A percentile compares a stretch with the other conserved stretches of the same genome.
phyloP scores from a whole-genome alignment of 2,329 filamentous ascomycete genomes.

The Pseudohalonectria lignicola region DNA sequence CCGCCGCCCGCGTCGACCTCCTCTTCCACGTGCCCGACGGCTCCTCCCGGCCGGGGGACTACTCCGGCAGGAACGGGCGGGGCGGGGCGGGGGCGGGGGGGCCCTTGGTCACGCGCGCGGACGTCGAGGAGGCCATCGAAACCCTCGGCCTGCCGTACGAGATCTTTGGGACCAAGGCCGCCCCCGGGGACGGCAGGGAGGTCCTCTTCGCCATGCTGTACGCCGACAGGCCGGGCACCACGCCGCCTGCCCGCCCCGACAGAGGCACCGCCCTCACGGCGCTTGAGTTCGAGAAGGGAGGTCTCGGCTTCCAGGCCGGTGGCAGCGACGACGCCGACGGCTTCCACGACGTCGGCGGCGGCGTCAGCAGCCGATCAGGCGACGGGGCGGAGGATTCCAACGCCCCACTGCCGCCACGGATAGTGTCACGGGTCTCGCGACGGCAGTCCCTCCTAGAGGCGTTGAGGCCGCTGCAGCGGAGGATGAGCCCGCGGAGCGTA shows the following conservation, averaged over 20 bases:
- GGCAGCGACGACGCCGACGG: background rate
- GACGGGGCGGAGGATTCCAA: too few species aligned
- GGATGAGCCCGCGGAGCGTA: too few species aligned
- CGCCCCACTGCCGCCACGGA: too few species aligned
- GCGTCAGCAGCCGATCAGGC: too few species aligned
- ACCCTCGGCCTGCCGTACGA: constrained; percentile 1
- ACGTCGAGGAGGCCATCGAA: background rate
- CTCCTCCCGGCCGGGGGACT: constrained; percentile 11
- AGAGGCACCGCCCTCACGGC: too few species aligned
- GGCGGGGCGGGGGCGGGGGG: constrained; percentile 1
- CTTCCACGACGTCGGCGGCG: background rate
- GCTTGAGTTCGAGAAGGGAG: too few species aligned
- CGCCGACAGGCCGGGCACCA: background rate
- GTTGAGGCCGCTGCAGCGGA: too few species aligned
- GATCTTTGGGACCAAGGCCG: background rate
- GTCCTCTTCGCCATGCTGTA: background rate
- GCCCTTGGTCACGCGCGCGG: background rate
- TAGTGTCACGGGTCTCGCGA: too few species aligned
- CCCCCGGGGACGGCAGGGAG: background rate
- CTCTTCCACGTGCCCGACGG: constrained; percentile 19
- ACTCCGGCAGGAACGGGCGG: constrained; percentile 1
- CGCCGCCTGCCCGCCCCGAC: too few species aligned
- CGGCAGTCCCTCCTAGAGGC: too few species aligned
- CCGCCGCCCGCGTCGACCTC: constrained; percentile 16
- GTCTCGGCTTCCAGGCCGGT: too few species aligned